Conservation (phyloP, 202 grass and related monocot species). For the Saccharum hybrid region DNA sequence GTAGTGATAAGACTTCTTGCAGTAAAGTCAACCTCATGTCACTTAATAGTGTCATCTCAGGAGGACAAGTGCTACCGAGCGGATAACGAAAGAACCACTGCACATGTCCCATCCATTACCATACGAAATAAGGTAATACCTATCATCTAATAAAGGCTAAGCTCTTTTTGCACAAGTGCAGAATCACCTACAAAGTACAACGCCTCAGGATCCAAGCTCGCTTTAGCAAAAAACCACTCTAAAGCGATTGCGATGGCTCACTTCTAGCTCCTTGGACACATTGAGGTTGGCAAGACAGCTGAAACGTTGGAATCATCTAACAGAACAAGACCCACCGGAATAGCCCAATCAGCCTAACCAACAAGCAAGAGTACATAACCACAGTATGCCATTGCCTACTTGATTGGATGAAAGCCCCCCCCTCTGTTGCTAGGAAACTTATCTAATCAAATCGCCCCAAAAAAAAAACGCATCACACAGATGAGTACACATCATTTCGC, state of each 20-base stretch:
- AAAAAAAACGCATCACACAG: not conserved
- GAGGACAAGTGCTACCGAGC: conserved; percentile 18
- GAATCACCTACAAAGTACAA: conserved; percentile 21
- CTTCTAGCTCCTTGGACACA: conserved; percentile 27
- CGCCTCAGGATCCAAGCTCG: conserved; percentile 21
- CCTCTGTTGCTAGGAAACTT: not conserved
- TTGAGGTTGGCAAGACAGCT: conserved; percentile 22
- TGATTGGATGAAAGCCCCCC: not conserved
- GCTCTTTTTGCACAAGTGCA: conserved; percentile 23
- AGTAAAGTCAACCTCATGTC: not conserved
- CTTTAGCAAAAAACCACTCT: conserved; percentile 22
- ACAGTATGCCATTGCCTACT: not conserved
- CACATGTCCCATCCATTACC: conserved; percentile 20
- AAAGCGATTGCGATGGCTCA: conserved; percentile 7
- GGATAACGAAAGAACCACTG: conserved; percentile 10
- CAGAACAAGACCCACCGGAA: conserved; percentile 9
- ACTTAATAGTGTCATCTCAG: not conserved
- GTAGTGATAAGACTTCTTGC: not conserved
- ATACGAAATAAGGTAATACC: conserved; percentile 19
- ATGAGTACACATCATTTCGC: not conserved
- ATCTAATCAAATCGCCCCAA: not conserved
- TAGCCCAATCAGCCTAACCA: not conserved
- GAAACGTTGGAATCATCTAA: conserved; percentile 31
- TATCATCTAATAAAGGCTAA: conserved; percentile 45
- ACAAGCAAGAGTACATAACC: not conserved